Evolutionary conservation across 805 yeast genomes (phyloP).

Genomic region (Metschnikowia santaceciliae): DNA sequence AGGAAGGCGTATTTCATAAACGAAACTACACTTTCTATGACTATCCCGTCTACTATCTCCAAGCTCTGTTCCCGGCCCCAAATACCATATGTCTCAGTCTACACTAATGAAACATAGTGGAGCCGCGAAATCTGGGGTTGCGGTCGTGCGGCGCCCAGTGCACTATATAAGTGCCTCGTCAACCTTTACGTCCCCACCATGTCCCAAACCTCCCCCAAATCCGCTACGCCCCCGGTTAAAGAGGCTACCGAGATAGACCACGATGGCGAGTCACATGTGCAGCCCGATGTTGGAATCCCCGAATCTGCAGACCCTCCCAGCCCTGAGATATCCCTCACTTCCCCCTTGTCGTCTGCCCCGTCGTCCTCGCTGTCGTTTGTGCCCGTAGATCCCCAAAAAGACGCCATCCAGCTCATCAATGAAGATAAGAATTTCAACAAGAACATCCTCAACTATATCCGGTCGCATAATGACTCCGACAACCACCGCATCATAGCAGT

Average conservation of each 20-base stretch:
- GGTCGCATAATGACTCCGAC: slow-evolving; percentile 24
- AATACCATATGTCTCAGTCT: too few species aligned
- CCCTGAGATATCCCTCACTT: neutral
- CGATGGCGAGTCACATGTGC: too few species aligned
- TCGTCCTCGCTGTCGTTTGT: slow-evolving; percentile 33
- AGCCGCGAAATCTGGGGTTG: slow-evolving; percentile 2
- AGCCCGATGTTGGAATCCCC: too few species aligned
- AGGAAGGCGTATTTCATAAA: too few species aligned
- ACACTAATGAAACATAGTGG: too few species aligned
- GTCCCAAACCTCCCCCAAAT: neutral
- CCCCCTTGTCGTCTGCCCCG: slow-evolving; percentile 17
- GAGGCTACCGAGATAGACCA: too few species aligned
- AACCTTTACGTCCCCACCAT: neutral
- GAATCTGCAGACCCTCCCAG: too few species aligned
- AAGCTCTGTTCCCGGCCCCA: too few species aligned
- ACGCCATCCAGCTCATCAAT: slow-evolving; percentile 60
- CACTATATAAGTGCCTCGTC: neutral
- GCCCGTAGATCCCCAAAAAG: slow-evolving; percentile 32
- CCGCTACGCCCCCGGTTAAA: neutral
- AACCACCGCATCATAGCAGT: slow-evolving; percentile 90
- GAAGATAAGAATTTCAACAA: slow-evolving; percentile 53
- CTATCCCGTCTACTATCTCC: too few species aligned
- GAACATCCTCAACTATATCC: slow-evolving; percentile 14
- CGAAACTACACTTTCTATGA: too few species aligned
- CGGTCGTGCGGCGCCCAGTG: slow-evolving; percentile 3